These are phyloP conservation scores for Helotiales sp. DNA, from an alignment of 2,329 filamentous ascomycete species.

Conservation along the genomic window DNA sequence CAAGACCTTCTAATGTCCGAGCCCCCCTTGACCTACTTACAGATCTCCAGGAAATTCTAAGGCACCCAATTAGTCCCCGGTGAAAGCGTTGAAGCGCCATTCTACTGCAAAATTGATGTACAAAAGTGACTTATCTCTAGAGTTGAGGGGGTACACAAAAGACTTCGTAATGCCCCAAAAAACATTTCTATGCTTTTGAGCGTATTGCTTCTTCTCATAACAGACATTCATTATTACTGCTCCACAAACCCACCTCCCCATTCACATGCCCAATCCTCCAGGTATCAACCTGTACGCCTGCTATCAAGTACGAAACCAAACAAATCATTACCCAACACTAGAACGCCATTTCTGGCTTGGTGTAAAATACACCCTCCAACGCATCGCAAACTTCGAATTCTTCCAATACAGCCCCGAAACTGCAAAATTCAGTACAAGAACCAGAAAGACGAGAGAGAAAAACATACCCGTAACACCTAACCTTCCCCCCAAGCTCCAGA, in stretches of 20 bases:
- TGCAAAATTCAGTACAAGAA: slow-evolving; percentile 41
- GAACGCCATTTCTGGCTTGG: slow-evolving; percentile 31
- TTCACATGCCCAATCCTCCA: background rate
- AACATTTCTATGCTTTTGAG: background rate
- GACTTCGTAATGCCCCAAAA: no score
- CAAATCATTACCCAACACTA: slow-evolving; percentile 11
- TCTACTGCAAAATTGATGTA: no score
- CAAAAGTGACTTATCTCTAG: no score
- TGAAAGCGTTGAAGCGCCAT: no score
- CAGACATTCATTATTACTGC: slow-evolving; percentile 1
- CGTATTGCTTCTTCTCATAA: background rate
- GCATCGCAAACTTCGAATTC: slow-evolving; percentile 61
- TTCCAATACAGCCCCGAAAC: slow-evolving; percentile 72
- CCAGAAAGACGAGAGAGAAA: background rate
- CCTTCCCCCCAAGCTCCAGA: slow-evolving; percentile 76
- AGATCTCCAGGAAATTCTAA: no score
- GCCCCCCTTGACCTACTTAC: no score
- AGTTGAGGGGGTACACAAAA: no score
- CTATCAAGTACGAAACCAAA: background rate
- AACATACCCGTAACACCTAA: slow-evolving; percentile 89
- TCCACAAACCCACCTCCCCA: background rate
- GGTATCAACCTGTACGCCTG: slow-evolving; percentile 1
- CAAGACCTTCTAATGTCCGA: no score
- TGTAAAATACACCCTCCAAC: slow-evolving; percentile 40
- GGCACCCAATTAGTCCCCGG: no score